phyloP scores from a whole-genome alignment of 805 yeast species.

The Ogataea pignaliae region DNA sequence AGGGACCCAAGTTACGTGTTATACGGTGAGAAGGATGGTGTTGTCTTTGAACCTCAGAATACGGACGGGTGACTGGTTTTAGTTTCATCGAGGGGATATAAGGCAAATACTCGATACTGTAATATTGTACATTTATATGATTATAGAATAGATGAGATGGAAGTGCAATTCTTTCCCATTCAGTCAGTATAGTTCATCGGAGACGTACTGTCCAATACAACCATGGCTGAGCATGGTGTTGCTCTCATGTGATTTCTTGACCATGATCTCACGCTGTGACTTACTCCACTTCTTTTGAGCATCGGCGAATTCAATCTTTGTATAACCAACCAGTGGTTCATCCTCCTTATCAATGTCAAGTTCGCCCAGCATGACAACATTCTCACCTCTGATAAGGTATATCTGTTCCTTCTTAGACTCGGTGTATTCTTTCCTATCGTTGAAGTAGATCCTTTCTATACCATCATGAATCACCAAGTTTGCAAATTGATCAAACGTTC shows the following conservation, averaged over 20 bases:
- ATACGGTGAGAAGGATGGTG: slow-evolving; percentile 40
- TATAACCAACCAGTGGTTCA: slow-evolving; percentile 51
- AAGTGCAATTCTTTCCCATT: too few species aligned
- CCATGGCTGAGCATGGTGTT: slow-evolving; percentile 17
- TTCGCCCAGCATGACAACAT: slow-evolving; percentile 91
- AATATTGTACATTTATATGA: neutral
- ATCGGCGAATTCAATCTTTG: slow-evolving; percentile 53
- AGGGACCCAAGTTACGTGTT: slow-evolving; percentile 42
- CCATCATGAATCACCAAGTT: slow-evolving; percentile 91
- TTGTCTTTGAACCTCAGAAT: slow-evolving; percentile 10
- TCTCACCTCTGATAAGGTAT: slow-evolving; percentile 90
- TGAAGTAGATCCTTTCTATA: slow-evolving; percentile 73
- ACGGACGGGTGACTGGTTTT: neutral
- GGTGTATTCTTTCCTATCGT: slow-evolving; percentile 50
- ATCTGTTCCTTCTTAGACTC: slow-evolving; percentile 64
- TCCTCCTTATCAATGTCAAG: slow-evolving; percentile 86
- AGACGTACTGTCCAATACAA: slow-evolving; percentile 14
- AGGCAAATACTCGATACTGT: neutral
- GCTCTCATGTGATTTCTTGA: slow-evolving; percentile 14
- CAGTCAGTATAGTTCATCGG: slow-evolving; percentile 16
- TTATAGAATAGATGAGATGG: neutral
- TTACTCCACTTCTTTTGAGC: slow-evolving; percentile 44
- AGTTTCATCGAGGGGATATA: neutral
- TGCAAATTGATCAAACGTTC: slow-evolving; percentile 95
- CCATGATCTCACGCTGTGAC: slow-evolving; percentile 8